Base-by-base conservation (phyloP, 1,139 yeast genomes). In the Blastobotrys ciferrii region DNA sequence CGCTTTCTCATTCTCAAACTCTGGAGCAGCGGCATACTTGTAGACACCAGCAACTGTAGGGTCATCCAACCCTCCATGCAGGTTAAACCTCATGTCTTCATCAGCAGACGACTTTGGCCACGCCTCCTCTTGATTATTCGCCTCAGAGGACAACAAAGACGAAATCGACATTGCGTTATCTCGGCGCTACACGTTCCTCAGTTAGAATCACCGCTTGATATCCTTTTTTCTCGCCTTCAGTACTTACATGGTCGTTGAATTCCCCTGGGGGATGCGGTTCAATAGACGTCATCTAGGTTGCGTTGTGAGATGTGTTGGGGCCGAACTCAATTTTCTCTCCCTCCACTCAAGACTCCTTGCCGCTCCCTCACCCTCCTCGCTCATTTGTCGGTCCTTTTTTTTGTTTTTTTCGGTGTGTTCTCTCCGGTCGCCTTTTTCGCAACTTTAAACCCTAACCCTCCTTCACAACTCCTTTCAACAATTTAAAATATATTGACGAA, bases 141-240 rank as follows among this genome's bases (percentile, higher is more conserved):
- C 44, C 45, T 47, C 52, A 12, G 51, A 33, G 11, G 56, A 52
- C 47, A 60, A 46, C 15, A 60, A 50, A 6, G 64, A 52, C 14
- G 61, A 56, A 42, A 60, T 60, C 6, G 64, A 57, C 64, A 60
- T 60, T 33, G 64, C 64, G 44, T 55, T 52, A 31, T 53, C 56
- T 20, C 56, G 54, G 31, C 53, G 49, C 56, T 53, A 33, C 9
- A 23, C 28, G 28, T 4, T 7, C 12, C 17, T 19, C 12, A 3
- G 40, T 36, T 36, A 36, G 40, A 17, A 36, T n/a, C n/a, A n/a
- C n/a, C 14, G 17, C 4, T 13, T 35, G 14, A 3, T 13, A 11
- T 25, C 15, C 6, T 6, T n/a, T 13, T 4, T n/a, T 15, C 11
- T 31, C 13, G 18, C 4, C n/a, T 4, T 9, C 18, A 15, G 3